Evolutionary conservation across 495 filamentous ascomycete genomes (phyloP), one percentile per base, ranked within the genome.

Genomic region (Penicillium antarcticum): DNA sequence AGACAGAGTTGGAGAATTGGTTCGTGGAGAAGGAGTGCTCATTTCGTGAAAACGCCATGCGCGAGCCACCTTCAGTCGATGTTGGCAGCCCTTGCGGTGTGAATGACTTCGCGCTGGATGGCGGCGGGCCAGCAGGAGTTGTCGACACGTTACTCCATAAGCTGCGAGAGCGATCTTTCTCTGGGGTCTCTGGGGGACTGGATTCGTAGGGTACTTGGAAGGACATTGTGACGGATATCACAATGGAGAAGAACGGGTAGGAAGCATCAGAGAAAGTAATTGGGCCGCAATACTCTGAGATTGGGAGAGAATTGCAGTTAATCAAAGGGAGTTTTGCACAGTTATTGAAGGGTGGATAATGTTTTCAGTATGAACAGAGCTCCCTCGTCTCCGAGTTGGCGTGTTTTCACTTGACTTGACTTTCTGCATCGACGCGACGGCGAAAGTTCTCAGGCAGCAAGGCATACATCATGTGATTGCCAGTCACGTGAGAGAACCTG

Each of bases 91-190:
- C 87, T 51, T 79, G 81, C 10, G 89, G 88, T 23, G 87, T 89
- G 65, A 90, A 90, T 26, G 88, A 90, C 17, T 75, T 74, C 9
- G 78, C 70, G 32, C 80, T 81, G 3, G 82, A 83, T 18, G 88
- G 88, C 12, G 90, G 89, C 41, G 80, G 83, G 9, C 84, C 88
- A 21, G 84, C 82, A 38, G 91, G 90, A 17, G 90, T 92, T 1
- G 87, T 92, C 1, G 91, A 91, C 29, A 83, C 77, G 61, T 84
- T 69, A 46, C 69, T 66, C 49, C 73, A 68, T 13, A 72, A 56
- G 44, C 68, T 70, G 42, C 69, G 71, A 18, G 60, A 60, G 50
- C 72, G 71, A 13, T 56, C 62, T 56, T 73, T 75, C n/a, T 65
- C 69, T 10, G 74, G 74, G 1, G 74, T 77, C 35, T 67, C 65